Percentiles rank a stretch among this genome's conserved stretches.
Evolutionary conservation across 805 yeast genomes (phyloP).

Genomic region (Metschnikowia drakensbergensis): DNA sequence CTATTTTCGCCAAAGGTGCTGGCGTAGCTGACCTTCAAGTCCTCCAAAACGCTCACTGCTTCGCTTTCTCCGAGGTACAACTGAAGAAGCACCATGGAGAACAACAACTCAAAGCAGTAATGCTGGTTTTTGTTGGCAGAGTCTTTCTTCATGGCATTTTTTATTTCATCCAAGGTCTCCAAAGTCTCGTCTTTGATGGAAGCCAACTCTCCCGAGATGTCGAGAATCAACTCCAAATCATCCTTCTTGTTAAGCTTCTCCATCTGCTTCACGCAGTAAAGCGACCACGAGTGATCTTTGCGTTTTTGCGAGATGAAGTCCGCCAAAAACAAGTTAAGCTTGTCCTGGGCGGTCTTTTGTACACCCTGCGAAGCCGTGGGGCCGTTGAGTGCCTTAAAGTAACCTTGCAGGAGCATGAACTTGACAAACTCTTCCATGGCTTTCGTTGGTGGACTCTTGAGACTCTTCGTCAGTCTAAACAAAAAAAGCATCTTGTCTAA

Average conservation of each 20-base stretch:
- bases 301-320: conserved; percentile 48
- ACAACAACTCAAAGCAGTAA: conserved; percentile 68
- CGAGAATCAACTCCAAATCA: conserved; percentile 21
- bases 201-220: conserved; percentile 57
- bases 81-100: conserved; percentile 74
- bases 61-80: conserved; percentile 76
- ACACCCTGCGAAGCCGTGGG: conserved; percentile 31
- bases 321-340: conserved; percentile 65
- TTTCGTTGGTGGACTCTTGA: conserved; percentile 13
- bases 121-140: conserved; percentile 38
- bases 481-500: conserved; percentile 56
- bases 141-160: conserved; percentile 18
- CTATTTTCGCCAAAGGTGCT: conserved; percentile 33
- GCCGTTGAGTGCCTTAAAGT: conserved; percentile 27
- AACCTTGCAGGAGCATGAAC: conserved; percentile 39
- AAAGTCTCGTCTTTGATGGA: conserved; percentile 48
- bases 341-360: conserved; percentile 49
- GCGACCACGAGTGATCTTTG: conserved; percentile 59
- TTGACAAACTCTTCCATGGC: conserved; percentile 37
- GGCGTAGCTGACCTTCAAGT: conserved; percentile 59
- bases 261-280: conserved; percentile 42
- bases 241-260: conserved; percentile 23
- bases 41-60: conserved; percentile 69
- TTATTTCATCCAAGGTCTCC: conserved; percentile 37
- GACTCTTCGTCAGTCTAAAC: conserved; percentile 43